Conservation (phyloP, 2,329 filamentous ascomycete genomes). For the Shiraia sp. region DNA sequence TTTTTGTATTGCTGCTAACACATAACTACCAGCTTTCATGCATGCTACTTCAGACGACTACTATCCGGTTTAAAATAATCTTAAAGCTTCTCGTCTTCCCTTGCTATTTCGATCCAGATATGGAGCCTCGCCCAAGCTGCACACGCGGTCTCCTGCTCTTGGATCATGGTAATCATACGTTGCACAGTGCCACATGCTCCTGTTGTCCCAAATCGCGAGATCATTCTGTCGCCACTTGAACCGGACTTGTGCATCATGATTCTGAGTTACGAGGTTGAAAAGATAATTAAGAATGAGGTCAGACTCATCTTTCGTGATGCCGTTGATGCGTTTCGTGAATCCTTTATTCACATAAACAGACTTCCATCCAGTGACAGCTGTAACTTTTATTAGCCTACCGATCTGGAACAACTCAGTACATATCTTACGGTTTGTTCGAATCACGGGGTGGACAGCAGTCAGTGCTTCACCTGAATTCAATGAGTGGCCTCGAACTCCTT, state of each 20-base stretch:
- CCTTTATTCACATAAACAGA: conserved; percentile 41
- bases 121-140: conserved; percentile 61
- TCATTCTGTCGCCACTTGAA: conserved; percentile 49
- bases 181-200: conserved; percentile 62
- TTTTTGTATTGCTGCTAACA: no score
- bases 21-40: no score
- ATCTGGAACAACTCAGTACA: background rate
- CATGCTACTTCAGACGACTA: no score
- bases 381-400: conserved; percentile 1
- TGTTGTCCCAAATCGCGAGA: conserved; percentile 68
- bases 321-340: conserved; percentile 49
- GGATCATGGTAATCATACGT: conserved; percentile 65
- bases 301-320: conserved; percentile 50
- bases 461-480: conserved; percentile 59
- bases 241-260: conserved; percentile 58
- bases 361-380: conserved; percentile 65
- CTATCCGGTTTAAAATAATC: no score
- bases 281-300: conserved; percentile 48
- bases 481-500: conserved; percentile 50
- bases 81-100: conserved; percentile 50
- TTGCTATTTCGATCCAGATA: conserved; percentile 58
- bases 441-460: conserved; percentile 59
- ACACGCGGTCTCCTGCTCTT: conserved; percentile 56
- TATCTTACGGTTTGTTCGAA: conserved; percentile 60
- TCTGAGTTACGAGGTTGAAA: conserved; percentile 52